A percentile compares a stretch with the other conserved stretches of the same genome.
Conservation (phyloP, 1,139 yeast genomes). For the Blastobotrys aristatus region DNA sequence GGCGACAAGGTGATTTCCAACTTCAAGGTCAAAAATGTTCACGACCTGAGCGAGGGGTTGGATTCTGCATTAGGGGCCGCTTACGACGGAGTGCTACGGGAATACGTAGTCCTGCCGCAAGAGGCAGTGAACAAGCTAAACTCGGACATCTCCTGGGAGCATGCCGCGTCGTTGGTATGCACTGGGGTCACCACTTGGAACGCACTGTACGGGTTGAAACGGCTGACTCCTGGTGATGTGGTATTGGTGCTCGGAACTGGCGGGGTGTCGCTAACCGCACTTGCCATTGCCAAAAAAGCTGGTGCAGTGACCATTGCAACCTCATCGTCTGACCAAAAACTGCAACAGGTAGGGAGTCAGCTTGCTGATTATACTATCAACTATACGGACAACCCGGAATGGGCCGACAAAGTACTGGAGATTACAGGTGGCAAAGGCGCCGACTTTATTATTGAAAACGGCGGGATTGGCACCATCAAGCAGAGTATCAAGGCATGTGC, state of each 20-base stretch:
- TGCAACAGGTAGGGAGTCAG: constrained; percentile 12
- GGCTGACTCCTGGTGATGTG: constrained; percentile 19
- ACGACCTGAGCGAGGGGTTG: not conserved
- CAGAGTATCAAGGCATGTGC: constrained; percentile 15
- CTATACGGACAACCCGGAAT: constrained; percentile 15
- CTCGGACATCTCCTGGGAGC: constrained; percentile 14
- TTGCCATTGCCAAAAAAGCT: constrained; percentile 21
- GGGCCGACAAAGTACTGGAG: constrained; percentile 17
- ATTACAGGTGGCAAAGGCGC: constrained; percentile 16
- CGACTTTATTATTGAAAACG: constrained; percentile 19
- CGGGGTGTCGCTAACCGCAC: constrained; percentile 19
- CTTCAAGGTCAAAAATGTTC: constrained; percentile 11
- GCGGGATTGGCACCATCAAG: constrained; percentile 17
- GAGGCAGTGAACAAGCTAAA: constrained; percentile 15
- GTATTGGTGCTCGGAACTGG: constrained; percentile 21
- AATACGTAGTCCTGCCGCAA: constrained; percentile 17
- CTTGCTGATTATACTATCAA: constrained; percentile 16
- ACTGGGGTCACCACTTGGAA: constrained; percentile 22
- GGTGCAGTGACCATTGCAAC: constrained; percentile 20
- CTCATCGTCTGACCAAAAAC: constrained; percentile 21
- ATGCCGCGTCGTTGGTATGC: constrained; percentile 17
- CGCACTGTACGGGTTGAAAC: constrained; percentile 17
- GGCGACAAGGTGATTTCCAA: constrained; percentile 20
- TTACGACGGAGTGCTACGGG: constrained; percentile 19
- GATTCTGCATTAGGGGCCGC: constrained; percentile 16